These are phyloP conservation scores for Diaporthe citri DNA, from an alignment of 2,329 filamentous ascomycete species.

Conservation along the genomic window DNA sequence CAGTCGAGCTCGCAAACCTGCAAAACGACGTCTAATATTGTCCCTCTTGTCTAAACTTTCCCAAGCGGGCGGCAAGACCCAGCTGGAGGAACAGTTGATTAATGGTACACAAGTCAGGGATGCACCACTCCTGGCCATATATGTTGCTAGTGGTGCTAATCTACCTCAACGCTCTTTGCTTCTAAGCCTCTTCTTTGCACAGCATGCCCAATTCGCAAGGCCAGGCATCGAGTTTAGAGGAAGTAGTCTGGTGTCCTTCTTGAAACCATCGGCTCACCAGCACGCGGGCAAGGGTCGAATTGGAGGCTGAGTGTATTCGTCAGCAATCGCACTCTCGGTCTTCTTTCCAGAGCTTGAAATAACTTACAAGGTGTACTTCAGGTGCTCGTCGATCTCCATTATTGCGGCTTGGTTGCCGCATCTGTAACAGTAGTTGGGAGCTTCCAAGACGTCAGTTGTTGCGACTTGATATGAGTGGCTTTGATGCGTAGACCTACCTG, in stretches of 20 bases:
- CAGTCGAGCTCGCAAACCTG: slow-evolving; percentile 21
- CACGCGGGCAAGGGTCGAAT: slow-evolving; percentile 98
- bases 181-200: slow-evolving; percentile 37
- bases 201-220: slow-evolving; percentile 22
- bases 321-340: slow-evolving; percentile 27
- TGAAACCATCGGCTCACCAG: slow-evolving; percentile 98
- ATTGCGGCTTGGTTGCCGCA: slow-evolving; percentile 99
- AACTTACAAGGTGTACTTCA: slow-evolving; percentile 99
- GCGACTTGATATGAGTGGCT: background rate
- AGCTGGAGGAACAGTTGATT: slow-evolving; percentile 30
- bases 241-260: slow-evolving; percentile 98
- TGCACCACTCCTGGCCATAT: slow-evolving; percentile 28
- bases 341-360: background rate
- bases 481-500: slow-evolving; percentile 67
- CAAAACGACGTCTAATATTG: slow-evolving; percentile 37
- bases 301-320: slow-evolving; percentile 77
- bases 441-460: slow-evolving; percentile 56
- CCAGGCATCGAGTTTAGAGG: slow-evolving; percentile 71
- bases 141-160: slow-evolving; percentile 33
- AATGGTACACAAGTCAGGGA: slow-evolving; percentile 36
- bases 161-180: slow-evolving; percentile 36
- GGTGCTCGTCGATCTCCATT: slow-evolving; percentile 99
- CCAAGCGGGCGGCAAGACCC: slow-evolving; percentile 16
- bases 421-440: slow-evolving; percentile 96
- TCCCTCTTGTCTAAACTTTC: slow-evolving; percentile 35